Base-by-base conservation (phyloP, 192 early-diverging fungal species). In the Dispira parvispora region DNA sequence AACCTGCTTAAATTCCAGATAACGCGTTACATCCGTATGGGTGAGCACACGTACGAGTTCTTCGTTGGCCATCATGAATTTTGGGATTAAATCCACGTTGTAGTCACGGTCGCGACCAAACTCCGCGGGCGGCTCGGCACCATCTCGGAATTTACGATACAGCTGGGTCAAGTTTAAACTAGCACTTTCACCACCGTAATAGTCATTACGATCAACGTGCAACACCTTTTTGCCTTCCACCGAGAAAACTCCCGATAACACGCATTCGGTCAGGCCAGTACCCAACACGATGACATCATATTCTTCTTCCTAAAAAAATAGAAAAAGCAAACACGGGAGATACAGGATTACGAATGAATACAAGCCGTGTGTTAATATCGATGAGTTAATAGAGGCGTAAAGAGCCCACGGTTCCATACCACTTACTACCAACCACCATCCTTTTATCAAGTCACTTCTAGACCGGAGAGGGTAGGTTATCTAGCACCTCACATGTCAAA, bases 61-160 rank as follows among this genome's bases (percentile, higher is more conserved):
- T 56, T 96, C 97, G 60, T 88, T 92, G 28, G 91, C 92, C 95
- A 99, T 98, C 77, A 96, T 89, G 75, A 99, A 99, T 80, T 99
- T 99, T 64, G 97, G 97, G 56, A 99, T 95, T 70, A 97, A 75
- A 74, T 99, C 97, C 57, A 99, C 83, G 76, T 90, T 92, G 76
- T 87, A 99, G 77, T 98, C 95, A 63, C 94, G 84, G 69, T 83
- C 82, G 52, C 76, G 76, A 13, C 88, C 88, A 20, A 88, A 70
- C 27, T 62, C 53, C 14, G 67, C 63, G 16, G 87, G 79, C 45
- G 79, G 68, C 20, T 64, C 57, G 23, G 69, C 71, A 9, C 74
- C 78, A 60, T 71, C 45, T 25, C 87, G 81, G 75, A 86, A 89
- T 67, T 82, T 83, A 65, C 78, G 67, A 67, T 80, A 89, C 28